Percentiles rank a stretch among this genome's conserved stretches.
These are phyloP conservation scores for Hyaloperonospora brassicae DNA, from an alignment of 352 stramenopile species.

Conservation along the genomic window DNA sequence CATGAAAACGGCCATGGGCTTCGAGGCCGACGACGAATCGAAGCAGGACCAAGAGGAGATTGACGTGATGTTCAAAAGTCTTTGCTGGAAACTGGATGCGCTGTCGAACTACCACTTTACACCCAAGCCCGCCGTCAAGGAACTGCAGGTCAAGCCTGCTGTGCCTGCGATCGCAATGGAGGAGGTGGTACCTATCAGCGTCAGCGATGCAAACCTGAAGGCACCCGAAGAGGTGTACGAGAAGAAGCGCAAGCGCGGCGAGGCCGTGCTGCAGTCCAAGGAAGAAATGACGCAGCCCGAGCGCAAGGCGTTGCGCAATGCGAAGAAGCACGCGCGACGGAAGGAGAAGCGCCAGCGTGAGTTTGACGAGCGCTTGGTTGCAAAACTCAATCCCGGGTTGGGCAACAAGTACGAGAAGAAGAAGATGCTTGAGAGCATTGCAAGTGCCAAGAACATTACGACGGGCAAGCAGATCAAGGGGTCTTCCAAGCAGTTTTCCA, in stretches of 20 bases:
- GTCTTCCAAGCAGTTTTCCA: constrained; percentile 79
- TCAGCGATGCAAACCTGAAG: constrained; percentile 80
- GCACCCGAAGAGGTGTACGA: constrained; percentile 79
- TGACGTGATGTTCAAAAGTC: constrained; percentile 89
- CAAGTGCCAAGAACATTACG: constrained; percentile 76
- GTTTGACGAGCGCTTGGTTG: constrained; percentile 89
- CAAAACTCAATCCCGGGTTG: constrained; percentile 90
- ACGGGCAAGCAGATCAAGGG: constrained; percentile 75
- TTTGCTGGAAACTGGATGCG: constrained; percentile 93
- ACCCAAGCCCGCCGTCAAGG: constrained; percentile 88
- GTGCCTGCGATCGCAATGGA: constrained; percentile 81
- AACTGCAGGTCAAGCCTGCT: constrained; percentile 79
- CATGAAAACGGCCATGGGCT: constrained; percentile 91
- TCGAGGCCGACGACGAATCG: constrained; percentile 87
- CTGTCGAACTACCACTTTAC: constrained; percentile 95
- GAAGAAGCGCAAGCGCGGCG: constrained; percentile 83
- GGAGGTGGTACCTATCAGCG: constrained; percentile 73
- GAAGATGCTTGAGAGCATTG: constrained; percentile 82
- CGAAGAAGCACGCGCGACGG: constrained; percentile 87
- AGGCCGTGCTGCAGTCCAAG: constrained; percentile 69
- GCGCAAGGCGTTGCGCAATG: constrained; percentile 74
- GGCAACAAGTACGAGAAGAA: constrained; percentile 95
- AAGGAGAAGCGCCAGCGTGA: constrained; percentile 87
- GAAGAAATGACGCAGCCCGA: constrained; percentile 86
- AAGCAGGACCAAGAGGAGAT: constrained; percentile 92